phyloP scores from a whole-genome alignment of 257 asterid genomes.

The Capsicum pubescens region DNA sequence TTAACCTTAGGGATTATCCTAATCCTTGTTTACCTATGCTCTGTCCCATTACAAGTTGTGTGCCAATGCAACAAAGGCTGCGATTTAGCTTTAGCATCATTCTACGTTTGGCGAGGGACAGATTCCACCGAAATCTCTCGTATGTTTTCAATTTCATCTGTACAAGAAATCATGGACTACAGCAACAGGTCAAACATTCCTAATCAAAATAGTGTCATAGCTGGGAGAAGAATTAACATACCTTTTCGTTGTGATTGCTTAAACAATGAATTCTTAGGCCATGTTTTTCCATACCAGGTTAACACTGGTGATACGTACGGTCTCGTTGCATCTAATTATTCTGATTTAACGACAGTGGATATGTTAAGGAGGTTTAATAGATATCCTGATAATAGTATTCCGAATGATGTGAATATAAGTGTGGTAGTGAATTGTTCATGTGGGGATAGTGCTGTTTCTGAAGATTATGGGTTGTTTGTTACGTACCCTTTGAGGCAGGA shows the following conservation, averaged over 20 bases:
- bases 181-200: constrained; percentile 44
- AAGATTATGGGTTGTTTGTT: constrained; percentile 70
- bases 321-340: neutral
- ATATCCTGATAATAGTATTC: constrained; percentile 52
- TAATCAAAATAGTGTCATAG: constrained; percentile 53
- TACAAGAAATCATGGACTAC: constrained; percentile 33
- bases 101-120: neutral
- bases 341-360: constrained; percentile 34
- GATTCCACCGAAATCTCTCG: neutral
- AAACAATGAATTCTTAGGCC: neutral
- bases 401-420: constrained; percentile 47
- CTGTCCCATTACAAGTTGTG: constrained; percentile 34
- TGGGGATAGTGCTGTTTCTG: constrained; percentile 58
- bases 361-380: constrained; percentile 50
- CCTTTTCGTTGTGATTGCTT: constrained; percentile 79
- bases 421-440: constrained; percentile 87
- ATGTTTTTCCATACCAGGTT: neutral
- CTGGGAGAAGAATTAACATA: constrained; percentile 49
- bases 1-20: neutral
- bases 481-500: constrained; percentile 71
- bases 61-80: constrained; percentile 26
- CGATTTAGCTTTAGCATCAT: neutral
- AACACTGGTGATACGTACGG: neutral
- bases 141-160: neutral
- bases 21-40: neutral